phyloP scores from a whole-genome alignment of 345 rosid species.

The Syzygium aromaticum region DNA sequence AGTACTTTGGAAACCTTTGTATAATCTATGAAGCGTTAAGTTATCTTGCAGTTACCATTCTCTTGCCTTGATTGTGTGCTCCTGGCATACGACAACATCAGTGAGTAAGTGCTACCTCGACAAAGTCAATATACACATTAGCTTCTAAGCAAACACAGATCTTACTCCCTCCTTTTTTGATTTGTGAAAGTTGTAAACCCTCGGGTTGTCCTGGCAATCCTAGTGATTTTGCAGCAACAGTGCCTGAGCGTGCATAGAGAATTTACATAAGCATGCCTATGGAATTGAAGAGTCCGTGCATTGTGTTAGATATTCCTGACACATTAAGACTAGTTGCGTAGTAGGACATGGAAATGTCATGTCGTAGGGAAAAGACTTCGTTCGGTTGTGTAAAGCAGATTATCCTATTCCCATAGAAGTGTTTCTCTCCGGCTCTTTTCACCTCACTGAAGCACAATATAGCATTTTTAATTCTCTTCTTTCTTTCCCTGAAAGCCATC shows the following conservation, averaged over 20 bases:
- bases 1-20: constrained; percentile 3
- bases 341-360: background rate
- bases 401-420: background rate
- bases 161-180: background rate
- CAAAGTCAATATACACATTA: background rate
- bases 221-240: background rate
- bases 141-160: background rate
- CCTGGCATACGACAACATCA: background rate
- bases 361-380: background rate
- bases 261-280: background rate
- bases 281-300: background rate
- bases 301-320: background rate
- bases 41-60: background rate
- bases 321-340: background rate
- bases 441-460: background rate
- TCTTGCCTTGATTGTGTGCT: background rate
- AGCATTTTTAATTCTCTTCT: background rate
- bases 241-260: background rate
- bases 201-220: background rate
- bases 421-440: background rate
- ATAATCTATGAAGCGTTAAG: background rate
- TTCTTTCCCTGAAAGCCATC: background rate
- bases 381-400: background rate
- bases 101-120: background rate
- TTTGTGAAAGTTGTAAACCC: background rate